phyloP scores from a whole-genome alignment of 495 filamentous ascomycete genomes.

The Aspergillus campestris region DNA sequence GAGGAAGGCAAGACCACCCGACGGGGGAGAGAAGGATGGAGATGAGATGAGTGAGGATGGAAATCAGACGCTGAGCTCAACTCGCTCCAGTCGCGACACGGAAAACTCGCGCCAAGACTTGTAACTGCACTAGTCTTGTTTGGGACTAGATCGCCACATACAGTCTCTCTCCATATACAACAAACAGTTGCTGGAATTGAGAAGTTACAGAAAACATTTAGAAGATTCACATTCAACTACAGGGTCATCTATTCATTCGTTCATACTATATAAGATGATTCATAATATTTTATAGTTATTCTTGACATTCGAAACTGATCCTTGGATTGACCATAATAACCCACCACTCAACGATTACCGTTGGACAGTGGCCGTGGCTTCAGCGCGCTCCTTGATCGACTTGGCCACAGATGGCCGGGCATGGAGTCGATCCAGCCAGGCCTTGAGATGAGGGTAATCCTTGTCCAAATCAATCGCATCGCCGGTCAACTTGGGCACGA shows the following conservation, averaged over 20 bases:
- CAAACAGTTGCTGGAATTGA: too few relatives aligned
- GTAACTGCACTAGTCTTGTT: slow-evolving; percentile 2
- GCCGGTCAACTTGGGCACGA: slow-evolving; percentile 9
- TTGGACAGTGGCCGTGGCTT: slow-evolving; percentile 1
- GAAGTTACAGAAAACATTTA: too few relatives aligned
- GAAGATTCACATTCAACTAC: too few relatives aligned
- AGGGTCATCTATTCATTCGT: neutral
- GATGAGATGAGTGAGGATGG: slow-evolving; percentile 3
- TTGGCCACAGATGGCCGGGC: slow-evolving; percentile 33
- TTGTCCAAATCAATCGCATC: slow-evolving; percentile 22
- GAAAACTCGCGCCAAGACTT: slow-evolving; percentile 14
- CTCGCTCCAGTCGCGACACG: slow-evolving; percentile 11
- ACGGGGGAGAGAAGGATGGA: slow-evolving; percentile 1
- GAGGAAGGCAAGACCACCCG: too few relatives aligned
- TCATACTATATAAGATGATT: too few relatives aligned
- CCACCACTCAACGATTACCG: neutral
- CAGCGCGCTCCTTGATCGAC: slow-evolving; percentile 26
- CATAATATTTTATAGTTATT: too few relatives aligned
- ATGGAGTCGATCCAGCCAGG: slow-evolving; percentile 37
- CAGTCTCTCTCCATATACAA: too few relatives aligned
- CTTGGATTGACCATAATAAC: neutral
- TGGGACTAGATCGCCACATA: slow-evolving; percentile 1
- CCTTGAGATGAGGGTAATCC: slow-evolving; percentile 31
- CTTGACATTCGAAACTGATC: too few relatives aligned
- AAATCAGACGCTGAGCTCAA: neutral